Evolutionary conservation across 305 asterid species (phyloP).

Genomic region (Striga hermonthica): DNA sequence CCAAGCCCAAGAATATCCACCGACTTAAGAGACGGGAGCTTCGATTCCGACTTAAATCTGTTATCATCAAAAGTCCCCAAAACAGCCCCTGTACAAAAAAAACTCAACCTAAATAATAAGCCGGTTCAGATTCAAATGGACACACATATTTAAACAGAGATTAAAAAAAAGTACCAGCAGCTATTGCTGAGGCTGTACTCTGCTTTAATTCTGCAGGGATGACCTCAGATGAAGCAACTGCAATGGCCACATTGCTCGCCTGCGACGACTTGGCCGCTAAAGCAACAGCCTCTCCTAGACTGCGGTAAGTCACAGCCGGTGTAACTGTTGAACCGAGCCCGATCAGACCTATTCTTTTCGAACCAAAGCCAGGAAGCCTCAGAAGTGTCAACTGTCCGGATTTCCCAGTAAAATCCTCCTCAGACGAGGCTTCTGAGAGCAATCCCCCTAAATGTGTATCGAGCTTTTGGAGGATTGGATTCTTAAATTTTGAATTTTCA

Average conservation of each 20-base stretch:
- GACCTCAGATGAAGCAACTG: constrained; percentile 72
- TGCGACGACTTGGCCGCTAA: constrained; percentile 77
- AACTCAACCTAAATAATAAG: constrained; percentile 1
- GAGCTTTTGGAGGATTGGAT: constrained; percentile 61
- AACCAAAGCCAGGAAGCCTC: constrained; percentile 70
- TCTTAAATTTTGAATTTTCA: constrained; percentile 66
- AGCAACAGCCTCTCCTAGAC: constrained; percentile 92
- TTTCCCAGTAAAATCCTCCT: constrained; percentile 90
- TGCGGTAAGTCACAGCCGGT: constrained; percentile 49
- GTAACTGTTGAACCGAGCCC: constrained; percentile 70
- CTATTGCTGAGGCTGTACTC: constrained; percentile 74
- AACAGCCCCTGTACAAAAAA: constrained; percentile 50
- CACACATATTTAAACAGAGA: constrained; percentile 10
- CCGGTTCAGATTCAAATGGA: constrained; percentile 8
- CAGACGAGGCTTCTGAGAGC: constrained; percentile 69
- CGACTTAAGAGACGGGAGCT: constrained; percentile 56
- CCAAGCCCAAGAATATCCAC: constrained; percentile 93
- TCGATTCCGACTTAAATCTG: constrained; percentile 83
- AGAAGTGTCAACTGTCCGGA: constrained; percentile 78
- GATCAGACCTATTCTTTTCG: constrained; percentile 72
- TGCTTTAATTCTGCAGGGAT: constrained; percentile 59
- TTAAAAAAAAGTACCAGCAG: constrained; percentile 48
- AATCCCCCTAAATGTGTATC: constrained; percentile 71
- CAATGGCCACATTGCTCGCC: constrained; percentile 69
- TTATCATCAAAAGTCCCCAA: constrained; percentile 83